Conservation (phyloP, 768 basidiomycete genomes). For the Termitomyces sp. region DNA sequence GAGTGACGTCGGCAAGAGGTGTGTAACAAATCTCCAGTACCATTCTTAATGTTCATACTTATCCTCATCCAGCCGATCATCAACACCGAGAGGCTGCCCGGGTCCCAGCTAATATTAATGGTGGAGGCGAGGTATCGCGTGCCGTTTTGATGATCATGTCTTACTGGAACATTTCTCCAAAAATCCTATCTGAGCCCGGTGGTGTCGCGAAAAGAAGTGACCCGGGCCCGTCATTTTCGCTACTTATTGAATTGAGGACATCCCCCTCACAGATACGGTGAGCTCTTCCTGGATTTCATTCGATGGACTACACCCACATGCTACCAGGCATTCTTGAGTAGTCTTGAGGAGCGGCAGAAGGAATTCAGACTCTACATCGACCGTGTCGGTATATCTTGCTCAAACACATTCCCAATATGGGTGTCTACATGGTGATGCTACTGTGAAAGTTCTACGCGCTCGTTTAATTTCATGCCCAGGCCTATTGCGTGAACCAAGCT, state of each 20-base stretch:
- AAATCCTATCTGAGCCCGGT: constrained; percentile 84
- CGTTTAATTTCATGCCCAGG: too few species aligned
- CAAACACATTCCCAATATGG: constrained; percentile 71
- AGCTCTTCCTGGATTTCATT: constrained; percentile 19
- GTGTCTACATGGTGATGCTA: constrained; percentile 69
- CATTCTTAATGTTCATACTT: not conserved
- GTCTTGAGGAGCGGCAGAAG: constrained; percentile 88
- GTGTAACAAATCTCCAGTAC: not conserved
- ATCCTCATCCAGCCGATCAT: constrained; percentile 54
- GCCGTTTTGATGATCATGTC: not conserved
- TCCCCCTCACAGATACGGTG: constrained; percentile 84
- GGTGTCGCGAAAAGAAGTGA: constrained; percentile 75
- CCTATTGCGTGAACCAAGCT: too few species aligned
- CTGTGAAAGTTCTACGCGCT: constrained; percentile 2
- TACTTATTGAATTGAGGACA: constrained; percentile 92
- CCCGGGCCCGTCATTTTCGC: constrained; percentile 87
- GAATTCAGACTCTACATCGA: constrained; percentile 91
- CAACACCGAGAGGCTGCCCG: too few species aligned
- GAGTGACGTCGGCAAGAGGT: constrained; percentile 92
- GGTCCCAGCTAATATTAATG: too few species aligned
- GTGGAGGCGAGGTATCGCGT: constrained; percentile 61
- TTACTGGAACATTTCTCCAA: constrained; percentile 34
- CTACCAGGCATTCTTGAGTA: constrained; percentile 76
- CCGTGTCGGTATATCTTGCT: constrained; percentile 82
- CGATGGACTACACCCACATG: not conserved